phyloP scores from a whole-genome alignment of 192 early-diverging fungal species.

The Lunasporangiospora selenospora region DNA sequence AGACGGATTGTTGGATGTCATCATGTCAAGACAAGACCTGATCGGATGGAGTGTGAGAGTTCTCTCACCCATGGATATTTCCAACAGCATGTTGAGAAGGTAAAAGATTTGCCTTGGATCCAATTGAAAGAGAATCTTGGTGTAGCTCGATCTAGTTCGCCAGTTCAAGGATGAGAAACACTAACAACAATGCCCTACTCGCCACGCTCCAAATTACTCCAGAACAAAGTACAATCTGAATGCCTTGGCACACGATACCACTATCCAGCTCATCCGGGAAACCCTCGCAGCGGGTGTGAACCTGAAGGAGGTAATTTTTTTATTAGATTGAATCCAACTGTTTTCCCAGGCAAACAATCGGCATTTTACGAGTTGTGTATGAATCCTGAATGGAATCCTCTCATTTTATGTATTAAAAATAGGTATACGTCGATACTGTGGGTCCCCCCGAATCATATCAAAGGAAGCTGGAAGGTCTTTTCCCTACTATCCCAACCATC shows the following conservation, averaged over 20 bases:
- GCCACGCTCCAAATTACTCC: background rate
- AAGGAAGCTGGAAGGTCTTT: conserved; percentile 71
- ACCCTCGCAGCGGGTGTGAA: conserved; percentile 68
- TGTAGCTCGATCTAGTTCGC: too few relatives aligned
- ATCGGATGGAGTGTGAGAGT: conserved; percentile 87
- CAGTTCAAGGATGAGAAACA: background rate
- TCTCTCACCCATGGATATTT: conserved; percentile 92
- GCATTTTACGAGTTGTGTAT: too few relatives aligned
- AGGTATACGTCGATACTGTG: conserved; percentile 96
- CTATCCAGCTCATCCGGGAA: conserved; percentile 81
- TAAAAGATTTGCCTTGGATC: conserved; percentile 29
- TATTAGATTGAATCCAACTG: too few relatives aligned
- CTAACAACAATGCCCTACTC: background rate
- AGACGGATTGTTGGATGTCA: conserved; percentile 68
- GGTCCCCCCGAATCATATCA: conserved; percentile 91
- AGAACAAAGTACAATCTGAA: conserved; percentile 93
- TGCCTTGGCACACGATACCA: conserved; percentile 91
- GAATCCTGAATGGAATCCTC: too few relatives aligned
- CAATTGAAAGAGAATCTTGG: background rate
- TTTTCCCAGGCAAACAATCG: too few relatives aligned
- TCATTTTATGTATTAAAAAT: background rate
- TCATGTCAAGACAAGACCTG: conserved; percentile 63
- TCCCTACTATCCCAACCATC: conserved; percentile 77
- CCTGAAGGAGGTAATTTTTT: conserved; percentile 66
- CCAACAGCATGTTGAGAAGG: conserved; percentile 86